Evolutionary conservation across 192 early-diverging fungal genomes (phyloP).

Genomic region (Dissophora globulifera): DNA sequence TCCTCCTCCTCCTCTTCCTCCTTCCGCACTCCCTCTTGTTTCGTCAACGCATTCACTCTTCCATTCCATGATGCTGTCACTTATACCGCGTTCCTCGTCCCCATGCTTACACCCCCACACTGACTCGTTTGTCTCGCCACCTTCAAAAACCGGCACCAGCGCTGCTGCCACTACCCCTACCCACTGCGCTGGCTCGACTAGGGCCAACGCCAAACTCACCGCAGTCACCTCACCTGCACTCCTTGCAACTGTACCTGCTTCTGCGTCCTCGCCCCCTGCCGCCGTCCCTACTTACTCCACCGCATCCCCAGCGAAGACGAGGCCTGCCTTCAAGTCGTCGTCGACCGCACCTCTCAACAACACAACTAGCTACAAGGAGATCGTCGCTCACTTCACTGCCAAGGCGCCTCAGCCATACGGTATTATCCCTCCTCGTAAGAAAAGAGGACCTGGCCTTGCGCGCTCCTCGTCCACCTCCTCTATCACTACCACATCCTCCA

Average conservation of each 20-base stretch:
- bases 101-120: slow-evolving; percentile 33
- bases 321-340: slow-evolving; percentile 7
- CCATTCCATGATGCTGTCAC: slow-evolving; percentile 25
- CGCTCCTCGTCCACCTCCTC: slow-evolving; percentile 25
- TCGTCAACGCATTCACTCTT: neutral
- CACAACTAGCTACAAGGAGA: slow-evolving; percentile 36
- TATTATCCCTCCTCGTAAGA: slow-evolving; percentile 43
- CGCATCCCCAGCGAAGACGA: neutral
- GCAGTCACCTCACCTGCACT: too few relatives aligned
- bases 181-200: too few relatives aligned
- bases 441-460: neutral
- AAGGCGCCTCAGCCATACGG: slow-evolving; percentile 45
- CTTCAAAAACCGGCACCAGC: neutral
- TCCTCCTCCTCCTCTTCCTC: slow-evolving; percentile 2
- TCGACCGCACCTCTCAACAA: slow-evolving; percentile 24
- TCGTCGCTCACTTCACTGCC: slow-evolving; percentile 51
- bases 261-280: too few relatives aligned
- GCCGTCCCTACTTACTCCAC: too few relatives aligned
- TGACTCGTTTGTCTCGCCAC: slow-evolving; percentile 9
- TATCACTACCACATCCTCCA: neutral
- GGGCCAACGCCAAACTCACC: too few relatives aligned
- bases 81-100: slow-evolving; percentile 47
- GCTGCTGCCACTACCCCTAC: neutral
- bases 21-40: neutral
- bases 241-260: too few relatives aligned